Evolutionary conservation across 202 grass and related monocot species (phyloP).

Genomic region (Zizania palustris): DNA sequence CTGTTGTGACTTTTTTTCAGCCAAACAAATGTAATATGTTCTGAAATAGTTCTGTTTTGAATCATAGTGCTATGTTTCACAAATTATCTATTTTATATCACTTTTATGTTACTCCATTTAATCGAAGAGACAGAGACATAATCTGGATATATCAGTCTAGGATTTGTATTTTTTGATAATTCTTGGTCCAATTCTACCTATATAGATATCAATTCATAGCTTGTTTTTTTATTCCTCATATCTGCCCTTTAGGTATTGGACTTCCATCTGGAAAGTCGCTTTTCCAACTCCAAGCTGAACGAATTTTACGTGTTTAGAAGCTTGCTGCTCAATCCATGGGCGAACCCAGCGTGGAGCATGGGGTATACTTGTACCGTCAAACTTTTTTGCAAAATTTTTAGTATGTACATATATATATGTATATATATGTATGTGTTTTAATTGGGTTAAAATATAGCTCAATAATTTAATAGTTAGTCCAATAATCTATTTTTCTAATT

Average conservation of each 20-base stretch:
- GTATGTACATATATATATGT: too few relatives aligned
- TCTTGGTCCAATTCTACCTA: slow-evolving; percentile 2
- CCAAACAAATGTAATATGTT: background rate
- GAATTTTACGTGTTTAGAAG: slow-evolving; percentile 84
- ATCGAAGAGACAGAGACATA: background rate
- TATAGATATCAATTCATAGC: slow-evolving; percentile 1
- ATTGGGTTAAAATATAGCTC: too few relatives aligned
- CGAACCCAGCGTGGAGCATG: too few relatives aligned
- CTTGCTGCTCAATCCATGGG: too few relatives aligned
- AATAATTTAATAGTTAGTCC: too few relatives aligned
- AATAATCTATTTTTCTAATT: too few relatives aligned
- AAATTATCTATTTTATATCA: slow-evolving; percentile 9
- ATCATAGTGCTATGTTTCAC: background rate
- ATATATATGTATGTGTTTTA: too few relatives aligned
- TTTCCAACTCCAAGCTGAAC: slow-evolving; percentile 98
- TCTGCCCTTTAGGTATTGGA: slow-evolving; percentile 61
- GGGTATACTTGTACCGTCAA: too few relatives aligned
- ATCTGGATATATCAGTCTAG: slow-evolving; percentile 20
- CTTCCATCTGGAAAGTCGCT: slow-evolving; percentile 97
- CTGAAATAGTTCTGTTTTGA: slow-evolving; percentile 6
- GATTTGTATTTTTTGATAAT: slow-evolving; percentile 30
- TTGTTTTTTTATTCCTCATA: slow-evolving; percentile 16
- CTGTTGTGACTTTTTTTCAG: background rate
- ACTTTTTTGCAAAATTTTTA: too few relatives aligned
- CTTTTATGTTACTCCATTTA: background rate